phyloP scores from a whole-genome alignment of 441 rosid species.

The Pelargonium citronellum region DNA sequence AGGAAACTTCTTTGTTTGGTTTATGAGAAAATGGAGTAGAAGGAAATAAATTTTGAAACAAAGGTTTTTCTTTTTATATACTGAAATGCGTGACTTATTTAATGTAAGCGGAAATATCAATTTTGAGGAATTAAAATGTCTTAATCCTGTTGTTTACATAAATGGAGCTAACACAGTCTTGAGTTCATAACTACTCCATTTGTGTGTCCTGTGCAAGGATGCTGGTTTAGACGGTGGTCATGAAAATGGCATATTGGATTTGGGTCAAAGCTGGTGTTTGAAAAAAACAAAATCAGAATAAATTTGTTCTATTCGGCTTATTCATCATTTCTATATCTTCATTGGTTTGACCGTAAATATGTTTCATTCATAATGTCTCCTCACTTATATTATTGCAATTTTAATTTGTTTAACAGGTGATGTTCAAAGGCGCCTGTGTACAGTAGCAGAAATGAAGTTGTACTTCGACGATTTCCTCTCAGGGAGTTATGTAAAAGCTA shows the following conservation, averaged over 20 bases:
- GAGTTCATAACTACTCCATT: not conserved
- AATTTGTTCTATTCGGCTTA: not conserved
- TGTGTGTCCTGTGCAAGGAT: not conserved
- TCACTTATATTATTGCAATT: constrained; percentile 13
- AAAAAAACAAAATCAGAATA: not conserved
- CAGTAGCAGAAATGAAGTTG: constrained; percentile 73
- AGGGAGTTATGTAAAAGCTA: constrained; percentile 41
- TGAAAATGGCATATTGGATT: not conserved
- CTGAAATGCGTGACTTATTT: not conserved
- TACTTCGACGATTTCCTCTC: constrained; percentile 57
- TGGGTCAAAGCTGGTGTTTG: not conserved
- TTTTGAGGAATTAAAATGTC: not conserved
- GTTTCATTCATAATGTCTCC: not conserved
- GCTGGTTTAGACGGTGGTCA: not conserved
- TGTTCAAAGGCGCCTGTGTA: constrained; percentile 48
- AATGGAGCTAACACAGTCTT: too few relatives aligned
- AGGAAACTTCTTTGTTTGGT: constrained; percentile 1
- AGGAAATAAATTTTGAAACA: not conserved
- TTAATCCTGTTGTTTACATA: too few relatives aligned
- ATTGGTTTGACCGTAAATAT: not conserved
- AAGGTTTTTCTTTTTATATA: too few relatives aligned
- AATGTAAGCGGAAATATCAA: not conserved
- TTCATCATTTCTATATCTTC: not conserved
- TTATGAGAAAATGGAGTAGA: not conserved
- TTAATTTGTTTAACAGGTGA: constrained; percentile 36